Base-by-base conservation (phyloP, 1,284 basidiomycete genomes). In the Apiotrichum brassicae region DNA sequence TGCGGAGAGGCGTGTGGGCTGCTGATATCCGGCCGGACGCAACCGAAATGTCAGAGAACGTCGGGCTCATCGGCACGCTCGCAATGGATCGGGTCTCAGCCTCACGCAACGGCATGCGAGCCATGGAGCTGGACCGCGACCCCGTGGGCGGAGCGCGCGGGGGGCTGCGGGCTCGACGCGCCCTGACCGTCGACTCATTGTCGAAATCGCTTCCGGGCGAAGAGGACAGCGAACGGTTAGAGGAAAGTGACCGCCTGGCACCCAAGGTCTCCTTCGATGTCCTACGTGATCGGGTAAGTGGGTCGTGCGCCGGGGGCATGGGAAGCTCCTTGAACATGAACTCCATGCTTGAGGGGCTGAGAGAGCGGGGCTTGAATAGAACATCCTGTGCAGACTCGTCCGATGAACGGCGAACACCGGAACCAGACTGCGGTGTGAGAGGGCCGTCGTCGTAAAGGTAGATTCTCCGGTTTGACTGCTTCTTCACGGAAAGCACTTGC, bases 291-390 rank as follows among this genome's bases (percentile, higher is more conserved):
- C 40, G 40, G 8, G 38, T n/a, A n/a, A n/a, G n/a, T n/a, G n/a
- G 38, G n/a, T 40, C 40, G 6, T 42, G 26, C 12, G 24, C 26
- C 24, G 40, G 40, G n/a, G 40, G 40, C 28, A 42, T 18, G 13
- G 40, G 40, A 4, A 42, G 40, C 26, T 42, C 28, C 40, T 42
- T 42, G 28, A 30, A 42, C 40, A 42, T 42, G 20, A 42, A 42
- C 28, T 42, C 40, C 25, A 42, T 28, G 40, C 40, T 42, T 13
- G 25, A 25, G 25, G 40, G 40, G 40, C 40, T 42, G 16, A 42
- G 28, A 4, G 40, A 30, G 1, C 40, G 8, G 26, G 26, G 25
- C 40, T 32, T 30, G 28, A 9, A 8, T 9, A 8, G 28, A 8
- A 14, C 14, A 9, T 30, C 28, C 28, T 30, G 28, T 30, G 8